Percentiles rank a stretch among this genome's conserved stretches.
Evolutionary conservation across 2,329 filamentous ascomycete genomes (phyloP).

Genomic region (Macrophomina phaseolina): DNA sequence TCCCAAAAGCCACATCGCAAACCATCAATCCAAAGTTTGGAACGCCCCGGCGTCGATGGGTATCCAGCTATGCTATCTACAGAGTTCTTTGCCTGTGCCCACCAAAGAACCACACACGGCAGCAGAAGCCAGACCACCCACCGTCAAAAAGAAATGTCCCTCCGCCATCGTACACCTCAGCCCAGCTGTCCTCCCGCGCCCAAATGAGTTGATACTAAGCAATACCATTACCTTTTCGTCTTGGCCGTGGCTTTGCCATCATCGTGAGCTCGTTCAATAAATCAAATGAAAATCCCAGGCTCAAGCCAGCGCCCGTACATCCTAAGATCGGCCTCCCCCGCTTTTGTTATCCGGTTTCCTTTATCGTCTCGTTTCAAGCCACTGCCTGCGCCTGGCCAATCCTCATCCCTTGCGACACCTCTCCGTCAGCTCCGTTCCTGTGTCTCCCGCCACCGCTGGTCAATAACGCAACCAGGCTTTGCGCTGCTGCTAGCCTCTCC

Average conservation of each 20-base stretch:
- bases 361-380: neutral
- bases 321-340: neutral
- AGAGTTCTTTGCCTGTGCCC: constrained; percentile 6
- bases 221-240: constrained; percentile 25
- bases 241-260: constrained; percentile 20
- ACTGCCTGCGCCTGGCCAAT: constrained; percentile 26
- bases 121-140: constrained; percentile 7
- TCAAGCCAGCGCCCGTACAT: constrained; percentile 4
- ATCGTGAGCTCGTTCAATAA: constrained; percentile 10
- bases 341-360: constrained; percentile 1
- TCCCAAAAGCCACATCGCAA: neutral
- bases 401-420: constrained; percentile 19
- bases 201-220: constrained; percentile 7
- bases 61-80: constrained; percentile 23
- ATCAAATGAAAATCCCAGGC: constrained; percentile 2
- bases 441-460: constrained; percentile 40
- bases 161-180: constrained; percentile 2
- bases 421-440: neutral
- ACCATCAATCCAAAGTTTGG: neutral
- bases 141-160: neutral
- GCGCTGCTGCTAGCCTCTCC: constrained; percentile 43
- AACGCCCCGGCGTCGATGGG: neutral
- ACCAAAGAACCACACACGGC: neutral
- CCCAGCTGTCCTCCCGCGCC: neutral
- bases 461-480: constrained; percentile 34